Evolutionary conservation across 2,329 filamentous ascomycete genomes (phyloP), one percentile per base, ranked within the genome.

Genomic region (Botrytis fabae): DNA sequence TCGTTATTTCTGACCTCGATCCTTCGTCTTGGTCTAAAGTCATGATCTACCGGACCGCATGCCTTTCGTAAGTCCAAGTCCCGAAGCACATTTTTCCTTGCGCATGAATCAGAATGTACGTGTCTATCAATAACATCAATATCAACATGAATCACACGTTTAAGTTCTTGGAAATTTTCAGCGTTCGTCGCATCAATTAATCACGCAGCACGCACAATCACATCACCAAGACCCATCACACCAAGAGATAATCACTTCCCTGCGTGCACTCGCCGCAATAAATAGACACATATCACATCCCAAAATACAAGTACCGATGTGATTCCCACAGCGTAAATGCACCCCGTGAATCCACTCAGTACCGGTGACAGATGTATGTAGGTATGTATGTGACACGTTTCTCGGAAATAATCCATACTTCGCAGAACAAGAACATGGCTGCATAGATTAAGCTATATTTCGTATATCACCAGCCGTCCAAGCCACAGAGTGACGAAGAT

Each of bases 271-370:
- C n/a, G n/a, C 51, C 51, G 51, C 51, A 57, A 28, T 16, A 54
- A 32, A 54, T 54, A n/a, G 48, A n/a, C n/a, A n/a, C 12, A 22
- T 18, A 25, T 38, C 57, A 63, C 38, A 44, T 44, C 8, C 38
- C 38, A 10, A n/a, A 42, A 7, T 42, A 14, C 60, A 60, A 60
- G 25, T 62, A 42, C 60, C 35, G 38, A 42, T 42, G 51, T 60
- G 32, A 61, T 38, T 25, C 59, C 59, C 32, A 38, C 35, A 57
- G 51, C n/a, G 14, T 8, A 10, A 59, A 59, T 35, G 28, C 28
- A 59, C 57, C 57, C 57, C 57, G 57, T 59, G 57, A 59, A 59
- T 59, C 57, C 57, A 59, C 57, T 59, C 57, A 59, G 57, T 59
- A 59, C 57, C 57, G 57, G 57, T 59, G 57, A 22, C 16, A 20